Evolutionary conservation across 2,329 filamentous ascomycete genomes (phyloP), one percentile per base, ranked within the genome.

Genomic region (Ophidiomyces ophidiicola): DNA sequence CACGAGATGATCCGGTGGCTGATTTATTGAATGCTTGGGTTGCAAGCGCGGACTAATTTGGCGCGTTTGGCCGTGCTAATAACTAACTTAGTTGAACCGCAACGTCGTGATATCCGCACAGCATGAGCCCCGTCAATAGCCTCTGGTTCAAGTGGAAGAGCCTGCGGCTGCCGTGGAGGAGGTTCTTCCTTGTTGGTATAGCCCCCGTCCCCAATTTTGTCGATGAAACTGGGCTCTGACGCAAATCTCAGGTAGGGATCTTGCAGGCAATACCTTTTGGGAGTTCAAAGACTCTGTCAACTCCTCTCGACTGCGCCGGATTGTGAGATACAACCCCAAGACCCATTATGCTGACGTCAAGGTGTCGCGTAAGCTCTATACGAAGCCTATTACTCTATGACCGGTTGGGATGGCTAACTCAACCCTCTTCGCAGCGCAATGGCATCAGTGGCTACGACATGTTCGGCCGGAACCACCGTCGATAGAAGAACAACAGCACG

Each of bases 371-470:
- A 58, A 53, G 60, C 54, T 21, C 11, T n/a, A n/a, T 7, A 17
- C 37, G 26, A 36, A 26, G 15, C 15, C 8, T 17, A 10, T 10
- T 28, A 21, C 30, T 14, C 34, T 20, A 32, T n/a, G 28, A 7
- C 6, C 20, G 19, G 10, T 15, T 24, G 14, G 7, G 24, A n/a
- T 33, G 14, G 35, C 41, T 42, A 35, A 39, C 49, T 53, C 31
- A 54, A 39, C n/a, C 4, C 14, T n/a, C 19, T 17, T 26, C 39
- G 23, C 53, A 75, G 71, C 75, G 37, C 71, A 75, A 68, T 80
- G 76, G 76, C 72, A 76, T 51, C 76, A 79, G 60, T 80, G 76
- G 76, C 70, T 80, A 18, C 72, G 76, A 50, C 67, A 78, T 48
- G 73, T 74, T 6, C 72, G 76, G 31, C 50, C 59, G 36, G 61